Conservation (phyloP, 495 filamentous ascomycete species). For the Penicillium chermesinum region DNA sequence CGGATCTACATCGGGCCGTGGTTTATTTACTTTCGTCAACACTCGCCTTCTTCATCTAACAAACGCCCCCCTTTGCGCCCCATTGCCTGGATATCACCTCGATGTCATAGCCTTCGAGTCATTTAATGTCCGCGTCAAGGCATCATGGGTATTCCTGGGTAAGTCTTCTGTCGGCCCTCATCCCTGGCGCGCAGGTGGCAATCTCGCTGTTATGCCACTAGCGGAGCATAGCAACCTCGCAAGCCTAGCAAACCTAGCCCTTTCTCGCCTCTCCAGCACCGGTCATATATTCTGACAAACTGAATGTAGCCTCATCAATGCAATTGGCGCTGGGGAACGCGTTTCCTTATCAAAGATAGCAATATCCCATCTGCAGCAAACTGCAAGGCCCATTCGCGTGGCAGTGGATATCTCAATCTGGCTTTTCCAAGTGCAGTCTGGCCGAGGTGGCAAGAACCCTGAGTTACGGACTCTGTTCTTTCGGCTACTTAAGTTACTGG, state of each 20-base stretch:
- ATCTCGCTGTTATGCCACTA: neutral
- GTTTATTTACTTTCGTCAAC: slow-evolving; percentile 32
- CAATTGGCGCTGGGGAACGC: slow-evolving; percentile 76
- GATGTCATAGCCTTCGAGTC: slow-evolving; percentile 1
- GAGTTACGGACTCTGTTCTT: slow-evolving; percentile 91
- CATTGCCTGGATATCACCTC: slow-evolving; percentile 7
- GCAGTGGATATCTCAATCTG: slow-evolving; percentile 97
- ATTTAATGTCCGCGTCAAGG: neutral
- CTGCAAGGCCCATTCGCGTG: slow-evolving; percentile 69
- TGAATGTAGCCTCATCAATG: slow-evolving; percentile 68
- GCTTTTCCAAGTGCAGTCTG: slow-evolving; percentile 89
- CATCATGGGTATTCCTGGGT: slow-evolving; percentile 45
- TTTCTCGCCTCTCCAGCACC: neutral
- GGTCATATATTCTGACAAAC: neutral
- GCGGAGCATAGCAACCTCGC: slow-evolving; percentile 1
- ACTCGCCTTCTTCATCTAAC: slow-evolving; percentile 10
- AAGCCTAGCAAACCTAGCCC: neutral
- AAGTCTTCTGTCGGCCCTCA: slow-evolving; percentile 13
- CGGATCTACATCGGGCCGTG: slow-evolving; percentile 45
- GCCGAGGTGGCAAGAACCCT: slow-evolving; percentile 83
- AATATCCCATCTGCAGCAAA: slow-evolving; percentile 64
- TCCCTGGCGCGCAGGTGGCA: neutral
- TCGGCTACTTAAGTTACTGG: slow-evolving; percentile 76
- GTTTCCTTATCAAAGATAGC: slow-evolving; percentile 81
- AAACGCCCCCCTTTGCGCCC: neutral